Base-by-base conservation (phyloP, 495 filamentous ascomycete genomes). In the Xylaria palmicola region DNA sequence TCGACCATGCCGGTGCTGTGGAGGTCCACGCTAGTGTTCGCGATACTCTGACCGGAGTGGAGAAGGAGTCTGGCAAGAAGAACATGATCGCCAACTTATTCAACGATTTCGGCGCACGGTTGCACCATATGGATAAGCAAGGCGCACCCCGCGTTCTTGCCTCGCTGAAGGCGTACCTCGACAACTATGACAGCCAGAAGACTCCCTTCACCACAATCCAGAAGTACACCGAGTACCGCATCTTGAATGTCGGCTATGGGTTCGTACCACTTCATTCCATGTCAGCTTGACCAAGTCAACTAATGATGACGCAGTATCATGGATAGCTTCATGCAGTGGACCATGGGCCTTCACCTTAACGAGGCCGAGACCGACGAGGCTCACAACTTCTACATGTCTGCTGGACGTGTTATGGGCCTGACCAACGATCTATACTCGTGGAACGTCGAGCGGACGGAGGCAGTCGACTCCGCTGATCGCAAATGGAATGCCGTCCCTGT, bases 271-370 rank as follows among this genome's bases (percentile, higher is more conserved):
- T 29, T 4, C 7, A 20, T 24, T 5, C 13, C 6, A 32, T 26
- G 2, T 22, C 17, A 7, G 30, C 41, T 27, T 37, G 8, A 10
- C 1, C 19, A 40, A 20, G 2, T 19, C 12, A 50, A 59, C 56
- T 59, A 43, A 59, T 36, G 0, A 8, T n/a, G 24, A 5, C 24
- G 20, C 5, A 59, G 56, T 24, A 61, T 61, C 50, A 61, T 61
- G 59, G 59, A 61, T 32, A 55, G 49, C 50, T 61, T 61, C 41
- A 61, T 61, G 59, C 59, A 61, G 32, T 61, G 59, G 59, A 61
- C 59, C 19, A 55, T 61, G 59, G 50, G 50, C 27, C 12, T 61
- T n/a, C 13, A 47, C 26, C 59, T 61, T 12, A 61, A 61, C 5
- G 59, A 61, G 39, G 59, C 59, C 20, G 59, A 61, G 50, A 52